These are phyloP conservation scores for Penicillium dipodomyicola DNA, from an alignment of 495 filamentous ascomycete species.

Conservation along the genomic window DNA sequence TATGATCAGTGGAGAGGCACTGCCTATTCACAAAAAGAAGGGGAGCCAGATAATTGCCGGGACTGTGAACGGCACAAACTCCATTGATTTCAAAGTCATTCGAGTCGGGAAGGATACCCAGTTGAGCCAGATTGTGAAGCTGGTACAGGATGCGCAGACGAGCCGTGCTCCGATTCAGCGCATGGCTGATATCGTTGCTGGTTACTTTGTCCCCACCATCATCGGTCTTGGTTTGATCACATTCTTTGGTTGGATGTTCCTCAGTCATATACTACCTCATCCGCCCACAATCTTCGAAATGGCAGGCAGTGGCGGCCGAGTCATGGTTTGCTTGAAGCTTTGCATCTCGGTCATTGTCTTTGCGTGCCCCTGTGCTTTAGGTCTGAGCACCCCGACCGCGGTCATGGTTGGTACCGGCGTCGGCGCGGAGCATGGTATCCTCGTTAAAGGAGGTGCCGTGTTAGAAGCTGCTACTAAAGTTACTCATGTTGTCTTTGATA, in stretches of 20 bases:
- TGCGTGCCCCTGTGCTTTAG: conserved; percentile 93
- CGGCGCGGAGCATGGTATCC: conserved; percentile 93
- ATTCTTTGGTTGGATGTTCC: conserved; percentile 90
- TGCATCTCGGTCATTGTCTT: conserved; percentile 99
- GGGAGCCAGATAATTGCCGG: conserved; percentile 84
- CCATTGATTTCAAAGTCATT: conserved; percentile 90
- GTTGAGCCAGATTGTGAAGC: conserved; percentile 93
- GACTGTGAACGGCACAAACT: conserved; percentile 90
- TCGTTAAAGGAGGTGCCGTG: conserved; percentile 93
- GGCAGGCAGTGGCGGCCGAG: conserved; percentile 73
- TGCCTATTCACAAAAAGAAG: conserved; percentile 85
- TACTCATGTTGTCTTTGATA: conserved; percentile 95
- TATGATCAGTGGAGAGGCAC: conserved; percentile 97
- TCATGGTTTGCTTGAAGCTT: conserved; percentile 96
- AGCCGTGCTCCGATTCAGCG: conserved; percentile 92
- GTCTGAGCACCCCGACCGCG: conserved; percentile 90
- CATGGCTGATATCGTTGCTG: conserved; percentile 86
- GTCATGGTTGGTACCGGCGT: conserved; percentile 99
- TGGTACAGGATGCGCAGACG: conserved; percentile 96
- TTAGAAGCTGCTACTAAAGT: conserved; percentile 91
- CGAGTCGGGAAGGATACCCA: conserved; percentile 93
- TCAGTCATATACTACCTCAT: conserved; percentile 78
- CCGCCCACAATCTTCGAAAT: conserved; percentile 89
- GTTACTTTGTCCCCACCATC: conserved; percentile 92
- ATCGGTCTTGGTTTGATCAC: conserved; percentile 79